A percentile compares a stretch with the other conserved stretches of the same genome.
phyloP scores from a whole-genome alignment of 192 early-diverging fungal species.

The Entomortierella chlamydospora region DNA sequence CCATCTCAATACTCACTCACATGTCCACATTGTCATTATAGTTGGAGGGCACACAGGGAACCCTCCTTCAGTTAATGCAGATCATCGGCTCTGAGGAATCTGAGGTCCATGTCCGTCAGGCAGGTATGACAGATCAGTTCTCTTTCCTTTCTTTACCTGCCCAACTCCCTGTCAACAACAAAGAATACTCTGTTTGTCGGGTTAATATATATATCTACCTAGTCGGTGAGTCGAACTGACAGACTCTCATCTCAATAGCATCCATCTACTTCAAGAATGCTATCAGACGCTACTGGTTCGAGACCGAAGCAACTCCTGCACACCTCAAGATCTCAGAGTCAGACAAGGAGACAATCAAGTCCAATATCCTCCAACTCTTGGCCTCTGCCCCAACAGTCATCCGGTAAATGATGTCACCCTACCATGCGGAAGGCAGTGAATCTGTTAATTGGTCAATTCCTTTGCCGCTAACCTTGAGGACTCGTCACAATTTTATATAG shows the following conservation, averaged over 20 bases:
- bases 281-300: constrained; percentile 51
- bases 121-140: constrained; percentile 53
- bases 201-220: too few relatives aligned
- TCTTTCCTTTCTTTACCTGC: background rate
- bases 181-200: too few relatives aligned
- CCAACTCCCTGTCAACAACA: background rate
- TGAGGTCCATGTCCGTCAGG: constrained; percentile 66
- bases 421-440: background rate
- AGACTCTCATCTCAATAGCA: constrained; percentile 7
- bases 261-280: constrained; percentile 57
- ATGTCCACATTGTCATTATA: background rate
- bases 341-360: constrained; percentile 51
- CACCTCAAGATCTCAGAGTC: constrained; percentile 48
- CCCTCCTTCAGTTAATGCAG: constrained; percentile 57
- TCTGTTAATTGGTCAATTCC: background rate
- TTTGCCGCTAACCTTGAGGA: background rate
- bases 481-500: constrained; percentile 17
- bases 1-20: background rate
- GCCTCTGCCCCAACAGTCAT: constrained; percentile 41
- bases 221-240: background rate
- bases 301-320: constrained; percentile 35
- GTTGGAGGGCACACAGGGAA: constrained; percentile 47
- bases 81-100: constrained; percentile 67
- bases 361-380: constrained; percentile 44
- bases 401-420: constrained; percentile 12